A percentile compares a stretch with the other conserved stretches of the same genome.
phyloP scores from a whole-genome alignment of 768 basidiomycete genomes.

The Mycena polygramma region DNA sequence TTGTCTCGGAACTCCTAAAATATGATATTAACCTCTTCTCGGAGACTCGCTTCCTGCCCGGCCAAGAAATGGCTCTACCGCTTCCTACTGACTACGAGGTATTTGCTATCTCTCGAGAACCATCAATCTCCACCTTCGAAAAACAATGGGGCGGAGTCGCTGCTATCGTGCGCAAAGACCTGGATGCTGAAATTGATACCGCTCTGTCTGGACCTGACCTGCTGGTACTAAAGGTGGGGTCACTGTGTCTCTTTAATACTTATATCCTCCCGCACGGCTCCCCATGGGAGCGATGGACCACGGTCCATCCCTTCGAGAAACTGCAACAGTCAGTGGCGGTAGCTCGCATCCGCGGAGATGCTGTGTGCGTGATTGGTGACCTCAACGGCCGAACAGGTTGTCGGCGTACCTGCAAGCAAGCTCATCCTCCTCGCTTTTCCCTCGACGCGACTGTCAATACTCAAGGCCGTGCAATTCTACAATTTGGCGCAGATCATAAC shows the following conservation, averaged over 20 bases:
- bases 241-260: background rate
- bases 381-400: background rate
- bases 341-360: background rate
- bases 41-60: background rate
- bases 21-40: slow-evolving; percentile 5
- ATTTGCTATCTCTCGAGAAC: slow-evolving; percentile 1
- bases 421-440: background rate
- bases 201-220: background rate
- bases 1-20: background rate
- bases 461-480: background rate
- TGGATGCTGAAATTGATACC: background rate
- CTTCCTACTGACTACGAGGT: background rate
- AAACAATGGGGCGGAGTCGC: background rate
- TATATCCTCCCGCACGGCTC: slow-evolving; percentile 4
- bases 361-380: background rate
- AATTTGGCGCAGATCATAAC: background rate
- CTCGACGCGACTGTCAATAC: background rate
- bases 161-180: background rate
- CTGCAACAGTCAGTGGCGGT: background rate
- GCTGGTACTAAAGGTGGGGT: background rate
- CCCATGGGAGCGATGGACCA: background rate
- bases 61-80: slow-evolving; percentile 4
- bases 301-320: background rate
- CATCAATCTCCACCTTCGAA: background rate
- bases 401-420: background rate